Evolutionary conservation across 495 filamentous ascomycete species (phyloP), one percentile per base, ranked within the genome.

Genomic region (Daldinia vernicosa): DNA sequence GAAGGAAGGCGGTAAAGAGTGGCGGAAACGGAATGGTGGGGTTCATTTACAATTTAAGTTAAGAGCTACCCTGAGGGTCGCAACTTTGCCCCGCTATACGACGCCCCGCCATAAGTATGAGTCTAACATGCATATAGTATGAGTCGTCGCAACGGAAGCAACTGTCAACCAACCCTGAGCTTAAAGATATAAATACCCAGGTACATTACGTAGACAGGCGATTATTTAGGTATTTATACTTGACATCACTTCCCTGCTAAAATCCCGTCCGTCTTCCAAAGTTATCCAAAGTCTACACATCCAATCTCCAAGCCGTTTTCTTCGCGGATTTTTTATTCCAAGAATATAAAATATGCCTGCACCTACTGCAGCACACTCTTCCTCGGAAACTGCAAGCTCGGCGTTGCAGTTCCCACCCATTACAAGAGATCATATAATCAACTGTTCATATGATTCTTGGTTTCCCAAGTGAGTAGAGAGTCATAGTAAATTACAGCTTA

Each of bases 391-490:
- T 32, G 37, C 53, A 32, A 66, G 63, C 40, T 66, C 75, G 12
- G 33, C 62, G 17, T 51, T 57, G 28, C 91, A 88, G 39, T 98
- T 98, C 72, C 90, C 92, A 14, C 93, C 93, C 2, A 85, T 97
- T 47, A 92, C 89, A 5, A 88, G 89, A 72, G 87, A 89, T 27
- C 95, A 99, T 74, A 96, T 99, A 72, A 80, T 97, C 37, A 89
- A 98, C 78, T 99, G 95, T 81, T 95, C 95, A 39, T 98, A 94
- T 78, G 91, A 97, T 79, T 86, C 85, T 65, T 99, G 95, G 95
- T 91, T 97, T 71, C 85, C 90, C 62, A 89, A 87, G 89, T 91
- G 74, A 59, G 86, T 84, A 66, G 50, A 64, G 54, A 32, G 22
- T 30, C 3, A 39, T 17, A 9, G 9, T 9, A 8, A 30, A 14